Percentiles rank a stretch among this genome's conserved stretches.
phyloP scores from a whole-genome alignment of 2,329 filamentous ascomycete genomes.

The Orbilia brochopaga region DNA sequence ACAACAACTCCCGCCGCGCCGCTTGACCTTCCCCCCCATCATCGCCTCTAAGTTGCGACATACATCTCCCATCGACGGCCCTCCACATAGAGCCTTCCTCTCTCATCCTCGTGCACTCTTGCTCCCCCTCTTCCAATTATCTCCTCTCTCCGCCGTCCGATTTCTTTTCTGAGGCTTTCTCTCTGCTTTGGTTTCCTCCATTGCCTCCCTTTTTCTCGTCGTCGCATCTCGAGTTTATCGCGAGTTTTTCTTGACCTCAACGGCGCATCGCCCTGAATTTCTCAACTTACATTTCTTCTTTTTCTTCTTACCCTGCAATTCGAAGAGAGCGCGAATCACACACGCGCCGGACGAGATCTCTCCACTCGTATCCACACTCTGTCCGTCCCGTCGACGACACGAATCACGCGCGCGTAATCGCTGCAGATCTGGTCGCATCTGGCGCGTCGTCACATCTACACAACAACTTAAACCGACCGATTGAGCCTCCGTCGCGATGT shows the following conservation, averaged over 20 bases:
- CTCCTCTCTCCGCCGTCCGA: constrained; percentile 40
- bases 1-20: constrained; percentile 41
- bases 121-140: constrained; percentile 4
- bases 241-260: constrained; percentile 45
- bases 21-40: constrained; percentile 16
- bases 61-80: constrained; percentile 13
- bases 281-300: neutral
- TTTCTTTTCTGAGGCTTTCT: constrained; percentile 33
- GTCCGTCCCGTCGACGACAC: constrained; percentile 5
- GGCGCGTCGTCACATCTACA: constrained; percentile 31
- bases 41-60: constrained; percentile 14
- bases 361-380: neutral
- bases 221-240: constrained; percentile 37
- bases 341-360: constrained; percentile 20
- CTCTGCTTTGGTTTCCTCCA: constrained; percentile 34
- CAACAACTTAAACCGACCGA: constrained; percentile 11
- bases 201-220: constrained; percentile 37
- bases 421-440: constrained; percentile 6
- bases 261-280: constrained; percentile 10
- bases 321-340: constrained; percentile 27
- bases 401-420: constrained; percentile 27
- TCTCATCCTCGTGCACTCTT: constrained; percentile 34
- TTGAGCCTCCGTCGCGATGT: constrained; percentile 42
- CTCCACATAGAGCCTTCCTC: constrained; percentile 34
- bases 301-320: constrained; percentile 8